Evolutionary conservation across 2,329 filamentous ascomycete species (phyloP), one percentile per base, ranked within the genome.

Genomic region (Cytospora piceicola): DNA sequence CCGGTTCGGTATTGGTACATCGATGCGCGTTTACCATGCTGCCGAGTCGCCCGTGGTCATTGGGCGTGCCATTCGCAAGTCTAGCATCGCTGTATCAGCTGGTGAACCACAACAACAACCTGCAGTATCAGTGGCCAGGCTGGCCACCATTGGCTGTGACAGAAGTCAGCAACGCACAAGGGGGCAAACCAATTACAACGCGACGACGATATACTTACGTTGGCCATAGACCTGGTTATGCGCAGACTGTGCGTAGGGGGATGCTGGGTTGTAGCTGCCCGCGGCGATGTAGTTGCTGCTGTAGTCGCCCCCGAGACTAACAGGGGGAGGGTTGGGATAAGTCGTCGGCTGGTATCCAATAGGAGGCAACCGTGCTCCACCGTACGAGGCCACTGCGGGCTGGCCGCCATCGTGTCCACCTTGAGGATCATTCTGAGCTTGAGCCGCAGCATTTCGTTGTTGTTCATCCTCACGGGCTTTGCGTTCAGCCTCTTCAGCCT

Each of bases 401-500:
- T 88, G 86, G 30, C 82, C 79, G 57, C 85, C 84, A 59, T 85
- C 80, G 56, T 80, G 73, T 36, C 75, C 78, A 27, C 75, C 76
- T 55, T 84, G 81, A 71, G 83, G 75, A 71, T 85, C 82, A 59
- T 83, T 84, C 70, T 85, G 82, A 12, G 82, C 82, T 36, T 83
- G 82, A 7, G 84, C 88, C 34, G 86, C 85, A 14, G 71, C 76
- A 1, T 76, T 76, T 58, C 81, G 78, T 20, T 83, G 85, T 77
- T 88, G 89, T 64, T 94, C 91, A 75, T 97, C 94, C 70, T 98
- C 94, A 12, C 94, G 92, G 15, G 90, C 91, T 82, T 97, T 97
- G 74, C 94, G 91, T 72, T 88, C 85, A 60, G 90, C 90, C 71
- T 98, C 94, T 73, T 98, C 94, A 77, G 98, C 95, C 92, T 99